A percentile compares a stretch with the other conserved stretches of the same genome.
Conservation (phyloP, 2,329 filamentous ascomycete genomes). For the Teratosphaeria gauchensis region DNA sequence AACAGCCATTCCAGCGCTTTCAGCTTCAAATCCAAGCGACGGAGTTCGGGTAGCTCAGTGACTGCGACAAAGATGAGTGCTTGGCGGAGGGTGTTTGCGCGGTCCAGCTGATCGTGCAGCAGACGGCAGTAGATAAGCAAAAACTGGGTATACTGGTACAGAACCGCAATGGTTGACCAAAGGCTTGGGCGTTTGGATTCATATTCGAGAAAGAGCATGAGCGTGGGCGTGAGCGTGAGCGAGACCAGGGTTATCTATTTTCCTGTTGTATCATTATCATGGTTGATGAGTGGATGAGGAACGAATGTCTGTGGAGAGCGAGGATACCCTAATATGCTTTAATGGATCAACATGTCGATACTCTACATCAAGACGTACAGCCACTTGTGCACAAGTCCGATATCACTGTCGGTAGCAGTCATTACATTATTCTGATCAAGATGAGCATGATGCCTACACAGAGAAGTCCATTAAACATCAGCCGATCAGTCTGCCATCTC, state of each 20-base stretch:
- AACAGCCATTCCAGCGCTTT: background rate
- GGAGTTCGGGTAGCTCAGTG: constrained; percentile 3
- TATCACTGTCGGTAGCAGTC: no score
- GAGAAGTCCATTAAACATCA: background rate
- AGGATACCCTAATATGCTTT: background rate
- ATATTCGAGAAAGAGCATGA: background rate
- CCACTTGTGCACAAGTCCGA: no score
- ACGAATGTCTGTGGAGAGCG: background rate
- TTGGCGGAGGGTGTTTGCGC: constrained; percentile 4
- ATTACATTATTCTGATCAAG: no score
- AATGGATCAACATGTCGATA: background rate
- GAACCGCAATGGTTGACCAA: background rate
- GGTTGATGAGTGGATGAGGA: background rate
- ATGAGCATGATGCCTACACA: no score
- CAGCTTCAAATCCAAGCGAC: background rate
- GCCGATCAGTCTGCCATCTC: background rate
- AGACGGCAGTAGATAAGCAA: background rate
- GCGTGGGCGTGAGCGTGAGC: background rate
- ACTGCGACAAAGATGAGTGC: constrained; percentile 3
- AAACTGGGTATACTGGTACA: background rate
- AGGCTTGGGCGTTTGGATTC: background rate
- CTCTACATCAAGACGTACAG: no score
- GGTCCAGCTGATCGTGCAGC: background rate
- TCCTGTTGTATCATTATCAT: background rate
- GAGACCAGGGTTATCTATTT: background rate